A percentile compares a stretch with the other conserved stretches of the same genome.
phyloP scores from a whole-genome alignment of 495 filamentous ascomycete species.

The Podospora appendiculata region DNA sequence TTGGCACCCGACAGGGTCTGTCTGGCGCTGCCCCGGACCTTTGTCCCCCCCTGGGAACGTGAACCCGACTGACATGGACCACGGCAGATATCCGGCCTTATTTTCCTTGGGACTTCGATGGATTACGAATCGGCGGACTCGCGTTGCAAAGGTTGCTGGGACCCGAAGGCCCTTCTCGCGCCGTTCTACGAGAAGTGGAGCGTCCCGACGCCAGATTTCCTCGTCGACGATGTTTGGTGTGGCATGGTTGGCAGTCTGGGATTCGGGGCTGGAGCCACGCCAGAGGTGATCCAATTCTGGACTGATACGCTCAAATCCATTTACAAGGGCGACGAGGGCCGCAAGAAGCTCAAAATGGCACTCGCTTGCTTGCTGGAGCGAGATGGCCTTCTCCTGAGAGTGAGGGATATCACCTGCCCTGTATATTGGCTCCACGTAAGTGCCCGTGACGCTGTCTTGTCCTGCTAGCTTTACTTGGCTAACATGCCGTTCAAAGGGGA shows the following conservation, averaged over 20 bases:
- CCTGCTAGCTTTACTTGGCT: not conserved
- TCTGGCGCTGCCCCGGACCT: no score
- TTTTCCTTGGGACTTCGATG: constrained; percentile 57
- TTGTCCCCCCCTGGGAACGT: no score
- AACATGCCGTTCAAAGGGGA: constrained; percentile 33
- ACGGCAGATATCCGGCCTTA: constrained; percentile 45
- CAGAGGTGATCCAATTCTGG: constrained; percentile 44
- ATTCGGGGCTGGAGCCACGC: constrained; percentile 39
- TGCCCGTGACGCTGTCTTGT: not conserved
- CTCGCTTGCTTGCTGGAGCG: constrained; percentile 48
- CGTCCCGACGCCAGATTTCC: constrained; percentile 42
- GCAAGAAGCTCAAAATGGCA: constrained; percentile 48
- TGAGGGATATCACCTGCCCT: constrained; percentile 51
- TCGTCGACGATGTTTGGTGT: constrained; percentile 46
- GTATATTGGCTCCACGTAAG: constrained; percentile 57
- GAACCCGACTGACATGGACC: no score
- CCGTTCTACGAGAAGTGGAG: constrained; percentile 42
- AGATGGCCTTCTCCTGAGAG: constrained; percentile 47
- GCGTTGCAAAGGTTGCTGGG: constrained; percentile 49
- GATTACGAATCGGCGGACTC: constrained; percentile 51
- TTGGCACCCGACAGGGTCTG: constrained; percentile 48
- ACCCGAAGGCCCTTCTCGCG: constrained; percentile 34
- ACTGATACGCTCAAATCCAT: constrained; percentile 40
- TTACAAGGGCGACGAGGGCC: constrained; percentile 53
- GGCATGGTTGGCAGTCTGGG: constrained; percentile 49